These are phyloP conservation scores for Suillus occidentalis DNA, from an alignment of 768 basidiomycete genomes.

Conservation along the genomic window DNA sequence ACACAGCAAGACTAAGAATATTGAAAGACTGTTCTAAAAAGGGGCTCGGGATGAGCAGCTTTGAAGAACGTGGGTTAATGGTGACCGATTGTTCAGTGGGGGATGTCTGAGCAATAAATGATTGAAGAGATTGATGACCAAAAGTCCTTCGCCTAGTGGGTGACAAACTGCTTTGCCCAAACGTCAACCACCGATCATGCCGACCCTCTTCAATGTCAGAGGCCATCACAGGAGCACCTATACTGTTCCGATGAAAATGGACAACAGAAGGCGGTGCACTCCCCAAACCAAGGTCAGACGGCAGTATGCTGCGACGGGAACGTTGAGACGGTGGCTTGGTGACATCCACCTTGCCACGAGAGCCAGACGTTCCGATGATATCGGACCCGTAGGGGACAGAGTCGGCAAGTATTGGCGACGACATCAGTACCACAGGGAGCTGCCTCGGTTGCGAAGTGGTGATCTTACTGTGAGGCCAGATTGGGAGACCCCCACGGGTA, in stretches of 20 bases:
- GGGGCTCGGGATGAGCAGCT: not conserved
- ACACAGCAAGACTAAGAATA: not conserved
- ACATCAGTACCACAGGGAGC: not conserved
- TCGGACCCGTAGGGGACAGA: conserved; percentile 29
- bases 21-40: not conserved
- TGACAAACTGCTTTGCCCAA: conserved; percentile 11
- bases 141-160: conserved; percentile 12
- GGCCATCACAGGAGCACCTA: not conserved
- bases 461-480: conserved; percentile 10
- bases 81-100: not conserved
- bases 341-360: conserved; percentile 3
- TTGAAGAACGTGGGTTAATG: not conserved
- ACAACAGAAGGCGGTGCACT: not conserved
- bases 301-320: not conserved
- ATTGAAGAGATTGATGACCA: conserved; percentile 6
- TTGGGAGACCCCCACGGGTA: not conserved
- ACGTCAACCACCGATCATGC: conserved; percentile 7
- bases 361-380: conserved; percentile 21
- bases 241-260: not conserved
- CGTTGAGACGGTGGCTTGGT: not conserved
- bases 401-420: conserved; percentile 2
- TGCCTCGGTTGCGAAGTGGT: conserved; percentile 10
- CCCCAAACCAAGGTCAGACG: conserved; percentile 7
- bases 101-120: not conserved
- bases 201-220: not conserved